Percentiles rank a stretch among this genome's conserved stretches.
Conservation (phyloP, 2,329 filamentous ascomycete species). For the Aspergillus sp. region DNA sequence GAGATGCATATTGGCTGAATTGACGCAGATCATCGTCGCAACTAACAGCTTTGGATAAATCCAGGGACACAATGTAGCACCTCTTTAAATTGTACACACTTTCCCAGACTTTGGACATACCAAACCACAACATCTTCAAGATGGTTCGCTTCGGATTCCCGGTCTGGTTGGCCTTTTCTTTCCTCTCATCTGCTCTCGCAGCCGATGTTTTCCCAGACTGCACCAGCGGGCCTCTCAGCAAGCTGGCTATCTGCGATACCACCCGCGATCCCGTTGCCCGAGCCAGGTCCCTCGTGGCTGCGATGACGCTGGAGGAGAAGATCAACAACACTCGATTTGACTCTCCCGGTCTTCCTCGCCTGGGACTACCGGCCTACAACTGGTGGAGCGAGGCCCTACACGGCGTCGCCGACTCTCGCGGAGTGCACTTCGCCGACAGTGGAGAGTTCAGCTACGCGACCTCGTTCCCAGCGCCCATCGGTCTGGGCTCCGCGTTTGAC, state of each 20-base stretch:
- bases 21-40: background rate
- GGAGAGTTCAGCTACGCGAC: constrained; percentile 60
- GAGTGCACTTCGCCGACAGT: constrained; percentile 52
- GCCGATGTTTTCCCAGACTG: constrained; percentile 48
- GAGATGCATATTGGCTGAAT: background rate
- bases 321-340: constrained; percentile 50
- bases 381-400: constrained; percentile 65
- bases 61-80: background rate
- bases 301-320: constrained; percentile 53
- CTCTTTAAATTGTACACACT: background rate
- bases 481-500: constrained; percentile 62
- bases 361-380: constrained; percentile 58
- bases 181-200: background rate
- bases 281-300: constrained; percentile 42
- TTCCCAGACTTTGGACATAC: background rate
- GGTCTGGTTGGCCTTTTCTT: background rate
- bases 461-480: constrained; percentile 62
- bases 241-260: constrained; percentile 51
- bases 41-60: background rate
- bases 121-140: background rate
- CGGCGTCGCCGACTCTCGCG: constrained; percentile 52
- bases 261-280: constrained; percentile 37
- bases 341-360: constrained; percentile 50
- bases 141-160: background rate
- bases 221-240: constrained; percentile 47